Evolutionary conservation across 441 rosid genomes (phyloP).

Genomic region (Daphne laureola): DNA sequence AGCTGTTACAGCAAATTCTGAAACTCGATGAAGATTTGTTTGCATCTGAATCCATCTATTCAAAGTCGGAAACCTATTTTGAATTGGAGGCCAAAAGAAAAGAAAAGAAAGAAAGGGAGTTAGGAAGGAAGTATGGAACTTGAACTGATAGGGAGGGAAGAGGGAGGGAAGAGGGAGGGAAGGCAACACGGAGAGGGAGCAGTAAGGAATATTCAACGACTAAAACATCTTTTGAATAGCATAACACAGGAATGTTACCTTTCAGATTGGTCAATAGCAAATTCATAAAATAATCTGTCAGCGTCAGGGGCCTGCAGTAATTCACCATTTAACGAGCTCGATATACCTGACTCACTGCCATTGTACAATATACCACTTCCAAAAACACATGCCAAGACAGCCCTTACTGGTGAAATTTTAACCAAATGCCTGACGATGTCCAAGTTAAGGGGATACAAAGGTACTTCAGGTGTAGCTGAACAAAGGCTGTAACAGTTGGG

Average conservation of each 20-base stretch:
- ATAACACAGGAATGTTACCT: slow-evolving; percentile 45
- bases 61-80: slow-evolving; percentile 46
- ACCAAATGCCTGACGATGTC: slow-evolving; percentile 90
- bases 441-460: slow-evolving; percentile 92
- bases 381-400: slow-evolving; percentile 92
- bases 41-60: slow-evolving; percentile 99
- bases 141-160: too few relatives aligned
- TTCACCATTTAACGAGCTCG: slow-evolving; percentile 64
- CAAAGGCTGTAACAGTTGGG: slow-evolving; percentile 64
- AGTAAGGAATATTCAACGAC: too few relatives aligned
- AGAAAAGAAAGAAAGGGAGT: too few relatives aligned
- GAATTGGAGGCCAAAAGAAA: too few relatives aligned
- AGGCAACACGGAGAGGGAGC: too few relatives aligned
- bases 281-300: slow-evolving; percentile 82
- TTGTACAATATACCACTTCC: slow-evolving; percentile 88
- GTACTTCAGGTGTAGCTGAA: slow-evolving; percentile 67
- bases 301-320: slow-evolving; percentile 64
- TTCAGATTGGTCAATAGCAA: slow-evolving; percentile 98
- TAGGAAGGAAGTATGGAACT: too few relatives aligned
- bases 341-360: slow-evolving; percentile 64
- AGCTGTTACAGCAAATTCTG: slow-evolving; percentile 83
- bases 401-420: slow-evolving; percentile 93
- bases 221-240: slow-evolving; percentile 12
- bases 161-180: too few relatives aligned
- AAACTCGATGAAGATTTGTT: slow-evolving; percentile 92